These are phyloP conservation scores for Monilinia fructicola DNA, from an alignment of 2,329 filamentous ascomycete genomes.

Conservation along the genomic window DNA sequence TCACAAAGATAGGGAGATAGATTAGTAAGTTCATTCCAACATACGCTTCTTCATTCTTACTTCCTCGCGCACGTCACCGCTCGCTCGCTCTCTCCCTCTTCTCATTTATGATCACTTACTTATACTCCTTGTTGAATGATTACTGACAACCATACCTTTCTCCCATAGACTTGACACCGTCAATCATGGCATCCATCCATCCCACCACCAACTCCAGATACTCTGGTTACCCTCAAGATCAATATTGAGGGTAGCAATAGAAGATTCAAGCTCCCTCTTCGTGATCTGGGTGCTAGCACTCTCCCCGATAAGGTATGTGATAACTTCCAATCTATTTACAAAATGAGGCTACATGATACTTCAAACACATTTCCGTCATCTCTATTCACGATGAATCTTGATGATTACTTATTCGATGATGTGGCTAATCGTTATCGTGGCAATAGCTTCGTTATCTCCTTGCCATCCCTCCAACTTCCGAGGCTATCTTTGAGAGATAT, in stretches of 20 bases:
- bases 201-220: slow-evolving; percentile 54
- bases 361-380: neutral
- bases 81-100: slow-evolving; percentile 1
- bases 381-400: slow-evolving; percentile 7
- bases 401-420: slow-evolving; percentile 14
- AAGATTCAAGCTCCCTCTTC: slow-evolving; percentile 85
- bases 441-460: slow-evolving; percentile 69
- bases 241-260: slow-evolving; percentile 71
- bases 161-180: slow-evolving; percentile 6
- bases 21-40: neutral
- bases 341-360: slow-evolving; percentile 29
- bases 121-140: neutral
- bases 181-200: slow-evolving; percentile 40
- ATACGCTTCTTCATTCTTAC: neutral
- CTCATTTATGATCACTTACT: neutral
- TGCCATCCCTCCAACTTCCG: slow-evolving; percentile 59
- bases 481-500: slow-evolving; percentile 81
- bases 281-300: slow-evolving; percentile 71
- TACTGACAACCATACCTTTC: neutral
- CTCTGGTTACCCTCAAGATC: slow-evolving; percentile 82
- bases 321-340: slow-evolving; percentile 23
- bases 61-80: neutral
- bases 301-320: slow-evolving; percentile 79
- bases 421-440: slow-evolving; percentile 34
- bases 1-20: neutral